Evolutionary conservation across 2,329 filamentous ascomycete genomes (phyloP).

Genomic region (Huntiella bhutanensis): DNA sequence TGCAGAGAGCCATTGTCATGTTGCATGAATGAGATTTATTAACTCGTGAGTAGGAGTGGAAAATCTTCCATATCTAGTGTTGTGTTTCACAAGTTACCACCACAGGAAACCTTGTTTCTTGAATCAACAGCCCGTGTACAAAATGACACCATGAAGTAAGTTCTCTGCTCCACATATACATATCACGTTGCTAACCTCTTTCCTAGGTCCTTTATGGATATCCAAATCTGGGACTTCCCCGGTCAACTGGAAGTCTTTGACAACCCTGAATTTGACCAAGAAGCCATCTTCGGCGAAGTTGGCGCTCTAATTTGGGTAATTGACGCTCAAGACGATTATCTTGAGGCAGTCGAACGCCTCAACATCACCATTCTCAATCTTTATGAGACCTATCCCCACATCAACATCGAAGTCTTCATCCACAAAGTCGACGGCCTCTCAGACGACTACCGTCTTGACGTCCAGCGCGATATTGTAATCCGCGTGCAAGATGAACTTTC

Average conservation of each 20-base stretch:
- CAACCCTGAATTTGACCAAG: constrained; percentile 74
- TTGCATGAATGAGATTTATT: not conserved
- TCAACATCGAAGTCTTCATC: constrained; percentile 96
- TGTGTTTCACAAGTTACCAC: constrained; percentile 95
- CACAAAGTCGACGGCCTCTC: constrained; percentile 97
- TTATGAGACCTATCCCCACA: constrained; percentile 65
- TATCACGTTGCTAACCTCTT: not conserved
- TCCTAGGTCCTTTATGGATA: constrained; percentile 88
- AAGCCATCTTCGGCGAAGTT: constrained; percentile 83
- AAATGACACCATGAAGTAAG: constrained; percentile 87
- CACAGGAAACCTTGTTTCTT: constrained; percentile 85
- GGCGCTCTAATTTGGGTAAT: constrained; percentile 97
- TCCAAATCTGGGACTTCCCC: constrained; percentile 95
- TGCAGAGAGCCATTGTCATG: not conserved
- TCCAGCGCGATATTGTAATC: constrained; percentile 90
- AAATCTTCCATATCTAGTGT: constrained; percentile 98
- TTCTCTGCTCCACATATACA: constrained; percentile 10
- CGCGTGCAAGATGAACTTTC: constrained; percentile 90
- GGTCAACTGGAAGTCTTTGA: constrained; percentile 82
- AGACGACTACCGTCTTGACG: constrained; percentile 90
- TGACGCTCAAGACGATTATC: constrained; percentile 93
- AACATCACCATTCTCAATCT: constrained; percentile 80
- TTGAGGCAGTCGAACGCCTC: constrained; percentile 72
- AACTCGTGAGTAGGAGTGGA: constrained; percentile 48
- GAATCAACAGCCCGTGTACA: constrained; percentile 90